phyloP scores from a whole-genome alignment of 805 yeast species.

The Candida methanosorbosa region DNA sequence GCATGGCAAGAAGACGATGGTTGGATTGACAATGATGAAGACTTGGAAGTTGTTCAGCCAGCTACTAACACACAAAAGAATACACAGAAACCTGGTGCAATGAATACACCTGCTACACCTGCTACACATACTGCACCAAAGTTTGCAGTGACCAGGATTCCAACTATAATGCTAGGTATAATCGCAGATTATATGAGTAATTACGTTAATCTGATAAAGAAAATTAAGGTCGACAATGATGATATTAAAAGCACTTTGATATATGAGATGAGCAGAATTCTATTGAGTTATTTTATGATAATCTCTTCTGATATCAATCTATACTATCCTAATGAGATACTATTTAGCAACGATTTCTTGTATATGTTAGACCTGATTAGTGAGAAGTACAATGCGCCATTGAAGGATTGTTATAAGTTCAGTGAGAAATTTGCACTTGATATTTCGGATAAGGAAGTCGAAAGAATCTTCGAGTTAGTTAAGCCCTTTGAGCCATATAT shows the following conservation, averaged over 20 bases:
- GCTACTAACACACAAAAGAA: too few species aligned
- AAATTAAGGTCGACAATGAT: conserved; percentile 4
- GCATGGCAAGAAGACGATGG: conserved; percentile 21
- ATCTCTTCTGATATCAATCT: conserved; percentile 7
- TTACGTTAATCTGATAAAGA: conserved; percentile 9
- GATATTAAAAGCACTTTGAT: conserved; percentile 17
- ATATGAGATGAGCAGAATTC: conserved; percentile 17
- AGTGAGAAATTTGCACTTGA: conserved; percentile 9
- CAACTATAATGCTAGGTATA: conserved; percentile 7
- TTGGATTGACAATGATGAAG: conserved; percentile 20
- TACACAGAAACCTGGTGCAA: too few species aligned
- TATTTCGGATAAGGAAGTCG: conserved; percentile 3
- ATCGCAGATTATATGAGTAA: conserved; percentile 12
- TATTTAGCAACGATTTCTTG: conserved; percentile 24
- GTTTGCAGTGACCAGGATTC: too few species aligned
- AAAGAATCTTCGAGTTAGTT: conserved; percentile 5
- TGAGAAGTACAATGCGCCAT: conserved; percentile 8
- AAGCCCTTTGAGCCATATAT: conserved; percentile 8
- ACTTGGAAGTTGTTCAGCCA: too few species aligned
- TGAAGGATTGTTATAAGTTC: conserved; percentile 15
- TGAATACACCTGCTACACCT: too few species aligned
- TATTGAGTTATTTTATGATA: conserved; percentile 19
- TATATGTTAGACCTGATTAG: conserved; percentile 14
- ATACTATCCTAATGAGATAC: conserved; percentile 14
- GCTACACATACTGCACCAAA: too few species aligned